Conservation (phyloP, 1,139 yeast species). For the Nakaseomyces uthaithaninus region DNA sequence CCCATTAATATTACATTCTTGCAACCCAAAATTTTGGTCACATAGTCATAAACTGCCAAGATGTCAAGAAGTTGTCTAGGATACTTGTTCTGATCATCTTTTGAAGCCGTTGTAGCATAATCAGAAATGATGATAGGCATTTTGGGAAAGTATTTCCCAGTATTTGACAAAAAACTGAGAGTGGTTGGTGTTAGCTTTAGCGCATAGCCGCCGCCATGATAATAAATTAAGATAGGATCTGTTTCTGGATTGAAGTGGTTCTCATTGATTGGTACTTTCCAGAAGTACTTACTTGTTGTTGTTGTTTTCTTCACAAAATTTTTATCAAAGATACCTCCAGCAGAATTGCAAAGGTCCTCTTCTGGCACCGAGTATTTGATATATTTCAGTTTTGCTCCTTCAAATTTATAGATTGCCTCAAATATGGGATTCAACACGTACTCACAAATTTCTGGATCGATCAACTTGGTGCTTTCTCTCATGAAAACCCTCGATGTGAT, state of each 20-base stretch:
- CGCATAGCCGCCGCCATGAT: conserved; percentile 25
- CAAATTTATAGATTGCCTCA: conserved; percentile 7
- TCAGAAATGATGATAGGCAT: conserved; percentile 17
- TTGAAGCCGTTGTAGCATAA: conserved; percentile 15
- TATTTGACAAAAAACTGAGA: conserved; percentile 12
- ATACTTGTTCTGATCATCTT: conserved; percentile 6
- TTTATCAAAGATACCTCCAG: conserved; percentile 6
- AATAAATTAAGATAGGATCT: conserved; percentile 15
- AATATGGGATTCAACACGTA: conserved; percentile 18
- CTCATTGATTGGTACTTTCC: not conserved
- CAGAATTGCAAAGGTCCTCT: conserved; percentile 2
- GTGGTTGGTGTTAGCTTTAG: conserved; percentile 14
- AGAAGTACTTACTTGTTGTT: conserved; percentile 4
- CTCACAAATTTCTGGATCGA: conserved; percentile 11
- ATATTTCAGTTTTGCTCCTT: not conserved
- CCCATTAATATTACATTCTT: conserved; percentile 18
- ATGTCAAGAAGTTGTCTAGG: conserved; percentile 18
- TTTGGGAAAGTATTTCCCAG: conserved; percentile 12
- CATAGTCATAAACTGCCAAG: conserved; percentile 13
- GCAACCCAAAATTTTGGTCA: conserved; percentile 11
- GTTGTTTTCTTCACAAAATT: conserved; percentile 1
- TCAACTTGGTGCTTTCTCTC: conserved; percentile 16
- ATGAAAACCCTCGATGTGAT: conserved; percentile 13
- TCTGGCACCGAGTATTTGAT: conserved; percentile 3
- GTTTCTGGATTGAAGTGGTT: conserved; percentile 12